These are phyloP conservation scores for Xerocomellus chrysenteron DNA, from an alignment of 768 basidiomycete species.

Conservation along the genomic window DNA sequence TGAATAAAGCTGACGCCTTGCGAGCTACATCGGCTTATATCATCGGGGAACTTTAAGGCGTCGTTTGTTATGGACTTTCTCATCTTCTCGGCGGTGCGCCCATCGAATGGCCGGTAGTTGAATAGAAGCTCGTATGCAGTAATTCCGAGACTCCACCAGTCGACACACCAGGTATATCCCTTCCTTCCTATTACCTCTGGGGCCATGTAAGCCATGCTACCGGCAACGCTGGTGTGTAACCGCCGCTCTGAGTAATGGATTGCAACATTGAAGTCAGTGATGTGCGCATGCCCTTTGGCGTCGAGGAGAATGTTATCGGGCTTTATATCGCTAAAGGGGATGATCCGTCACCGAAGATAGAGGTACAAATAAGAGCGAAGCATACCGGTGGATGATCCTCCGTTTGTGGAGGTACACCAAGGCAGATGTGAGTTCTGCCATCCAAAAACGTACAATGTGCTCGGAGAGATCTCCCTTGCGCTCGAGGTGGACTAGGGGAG, in stretches of 20 bases:
- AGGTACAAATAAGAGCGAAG: constrained; percentile 5
- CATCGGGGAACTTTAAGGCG: constrained; percentile 72
- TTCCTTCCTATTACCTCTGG: constrained; percentile 91
- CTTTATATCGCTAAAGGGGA: constrained; percentile 75
- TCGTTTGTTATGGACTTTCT: constrained; percentile 84
- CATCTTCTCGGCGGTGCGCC: constrained; percentile 85
- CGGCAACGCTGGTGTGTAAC: constrained; percentile 89
- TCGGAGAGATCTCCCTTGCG: constrained; percentile 66
- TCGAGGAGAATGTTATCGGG: constrained; percentile 97
- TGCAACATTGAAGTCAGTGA: constrained; percentile 99
- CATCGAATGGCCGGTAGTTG: constrained; percentile 83
- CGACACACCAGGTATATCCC: constrained; percentile 91
- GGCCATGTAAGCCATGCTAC: constrained; percentile 99
- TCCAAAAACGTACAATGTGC: constrained; percentile 79
- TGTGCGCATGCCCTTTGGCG: constrained; percentile 89
- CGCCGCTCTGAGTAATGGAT: constrained; percentile 94
- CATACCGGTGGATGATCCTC: constrained; percentile 91
- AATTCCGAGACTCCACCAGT: constrained; percentile 96
- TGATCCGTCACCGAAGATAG: constrained; percentile 8
- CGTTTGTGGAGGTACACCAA: constrained; percentile 88
- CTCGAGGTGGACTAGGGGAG: constrained; percentile 74
- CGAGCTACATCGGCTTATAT: constrained; percentile 57
- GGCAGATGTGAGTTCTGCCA: constrained; percentile 82
- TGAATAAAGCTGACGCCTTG: constrained; percentile 66
- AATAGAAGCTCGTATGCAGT: constrained; percentile 90